These are phyloP conservation scores for Pseudoneurospora amorphoporcata DNA, from an alignment of 495 filamentous ascomycete genomes.

Conservation along the genomic window DNA sequence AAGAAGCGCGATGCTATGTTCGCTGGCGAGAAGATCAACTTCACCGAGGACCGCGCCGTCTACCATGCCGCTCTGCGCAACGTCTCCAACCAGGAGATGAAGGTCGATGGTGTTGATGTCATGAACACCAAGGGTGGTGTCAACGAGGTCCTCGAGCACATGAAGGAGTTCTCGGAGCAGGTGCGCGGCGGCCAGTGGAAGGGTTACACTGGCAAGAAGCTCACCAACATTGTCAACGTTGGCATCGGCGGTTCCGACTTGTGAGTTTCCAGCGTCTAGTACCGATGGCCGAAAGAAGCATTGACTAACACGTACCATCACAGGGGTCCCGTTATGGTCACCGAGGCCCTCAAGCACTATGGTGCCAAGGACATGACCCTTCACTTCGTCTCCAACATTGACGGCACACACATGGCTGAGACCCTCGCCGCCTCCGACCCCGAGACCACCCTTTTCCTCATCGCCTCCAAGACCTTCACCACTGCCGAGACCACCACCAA, in stretches of 20 bases:
- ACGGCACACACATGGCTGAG: constrained; percentile 95
- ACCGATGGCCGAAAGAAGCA: neutral
- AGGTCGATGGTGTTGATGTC: constrained; percentile 90
- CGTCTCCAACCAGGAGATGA: constrained; percentile 70
- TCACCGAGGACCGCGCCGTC: constrained; percentile 92
- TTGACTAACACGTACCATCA: neutral
- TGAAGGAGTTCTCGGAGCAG: constrained; percentile 94
- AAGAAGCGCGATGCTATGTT: constrained; percentile 96
- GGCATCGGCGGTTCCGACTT: constrained; percentile 98
- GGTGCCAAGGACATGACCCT: constrained; percentile 72
- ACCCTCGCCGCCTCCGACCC: constrained; percentile 81
- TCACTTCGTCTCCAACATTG: constrained; percentile 99
- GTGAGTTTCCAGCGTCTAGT: constrained; percentile 42
- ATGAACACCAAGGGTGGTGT: constrained; percentile 65
- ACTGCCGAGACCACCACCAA: constrained; percentile 96
- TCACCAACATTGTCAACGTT: constrained; percentile 92
- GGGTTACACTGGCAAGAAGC: constrained; percentile 95
- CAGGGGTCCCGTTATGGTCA: constrained; percentile 97
- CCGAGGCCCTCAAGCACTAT: constrained; percentile 92
- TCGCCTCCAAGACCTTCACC: constrained; percentile 98
- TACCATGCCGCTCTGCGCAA: constrained; percentile 94
- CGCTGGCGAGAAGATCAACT: constrained; percentile 95
- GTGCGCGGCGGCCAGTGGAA: constrained; percentile 95
- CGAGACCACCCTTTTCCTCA: constrained; percentile 93
- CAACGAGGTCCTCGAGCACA: constrained; percentile 84